Evolutionary conservation across 306 rosid genomes (phyloP).

Genomic region (Psophocarpus tetragonolobus): DNA sequence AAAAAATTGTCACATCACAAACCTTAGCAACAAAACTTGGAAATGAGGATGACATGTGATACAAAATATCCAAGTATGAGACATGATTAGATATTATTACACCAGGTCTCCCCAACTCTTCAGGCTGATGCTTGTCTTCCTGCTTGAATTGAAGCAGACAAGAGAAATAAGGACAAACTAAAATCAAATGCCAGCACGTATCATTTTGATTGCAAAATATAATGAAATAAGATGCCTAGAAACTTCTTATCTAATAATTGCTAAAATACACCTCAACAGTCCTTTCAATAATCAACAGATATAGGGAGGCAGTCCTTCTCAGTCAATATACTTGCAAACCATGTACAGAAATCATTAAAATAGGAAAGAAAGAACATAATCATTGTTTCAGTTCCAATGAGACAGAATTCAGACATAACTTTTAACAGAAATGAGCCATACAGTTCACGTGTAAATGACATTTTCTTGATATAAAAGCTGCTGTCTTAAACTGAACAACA

Average conservation of each 20-base stretch:
- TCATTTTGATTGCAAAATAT: neutral
- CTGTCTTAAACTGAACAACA: neutral
- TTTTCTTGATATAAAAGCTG: neutral
- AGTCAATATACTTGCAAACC: neutral
- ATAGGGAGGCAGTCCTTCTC: neutral
- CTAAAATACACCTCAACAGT: constrained; percentile 11
- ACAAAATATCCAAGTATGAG: constrained; percentile 91
- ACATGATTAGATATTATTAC: constrained; percentile 88
- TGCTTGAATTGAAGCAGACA: constrained; percentile 38
- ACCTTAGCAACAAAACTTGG: constrained; percentile 99
- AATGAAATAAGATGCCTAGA: constrained; percentile 3
- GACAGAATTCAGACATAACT: neutral
- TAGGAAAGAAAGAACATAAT: neutral
- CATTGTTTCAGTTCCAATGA: neutral
- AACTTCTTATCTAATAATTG: constrained; percentile 8
- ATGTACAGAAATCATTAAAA: neutral
- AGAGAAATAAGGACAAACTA: neutral
- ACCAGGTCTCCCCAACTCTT: constrained; percentile 71
- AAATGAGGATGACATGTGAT: constrained; percentile 86
- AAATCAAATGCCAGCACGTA: neutral
- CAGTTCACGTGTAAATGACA: neutral
- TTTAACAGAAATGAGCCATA: neutral
- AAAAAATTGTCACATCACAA: constrained; percentile 27
- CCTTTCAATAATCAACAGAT: neutral
- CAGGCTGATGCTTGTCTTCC: constrained; percentile 43